phyloP scores from a whole-genome alignment of 176 grass and related monocot species.

The Avena atlantica region DNA sequence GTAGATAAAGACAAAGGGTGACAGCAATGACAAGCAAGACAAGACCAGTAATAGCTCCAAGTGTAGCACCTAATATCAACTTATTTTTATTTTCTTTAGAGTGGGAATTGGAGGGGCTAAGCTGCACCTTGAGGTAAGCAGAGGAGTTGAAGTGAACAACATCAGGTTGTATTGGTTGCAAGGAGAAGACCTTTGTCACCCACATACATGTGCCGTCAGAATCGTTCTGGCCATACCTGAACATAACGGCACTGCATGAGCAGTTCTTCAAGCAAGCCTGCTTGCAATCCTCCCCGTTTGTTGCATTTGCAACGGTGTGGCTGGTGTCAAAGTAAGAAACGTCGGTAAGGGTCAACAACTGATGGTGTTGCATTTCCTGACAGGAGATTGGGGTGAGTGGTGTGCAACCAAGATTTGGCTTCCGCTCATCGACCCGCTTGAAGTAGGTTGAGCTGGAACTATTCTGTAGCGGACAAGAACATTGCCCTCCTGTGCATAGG shows the following conservation, averaged over 20 bases:
- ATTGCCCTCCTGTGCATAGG: slow-evolving; percentile 59
- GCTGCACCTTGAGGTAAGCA: slow-evolving; percentile 55
- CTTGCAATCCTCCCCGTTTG: slow-evolving; percentile 34
- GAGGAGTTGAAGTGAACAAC: slow-evolving; percentile 44
- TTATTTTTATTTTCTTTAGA: slow-evolving; percentile 16
- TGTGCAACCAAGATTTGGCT: slow-evolving; percentile 53
- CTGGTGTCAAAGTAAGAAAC: slow-evolving; percentile 53
- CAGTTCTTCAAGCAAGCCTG: slow-evolving; percentile 56
- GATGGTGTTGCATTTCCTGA: slow-evolving; percentile 51
- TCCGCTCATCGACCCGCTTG: slow-evolving; percentile 36
- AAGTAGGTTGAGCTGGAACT: slow-evolving; percentile 47
- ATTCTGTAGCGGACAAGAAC: slow-evolving; percentile 41
- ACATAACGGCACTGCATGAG: slow-evolving; percentile 44
- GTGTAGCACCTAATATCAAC: background rate
- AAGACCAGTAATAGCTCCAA: slow-evolving; percentile 28
- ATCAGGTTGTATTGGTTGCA: slow-evolving; percentile 46
- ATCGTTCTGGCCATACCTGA: slow-evolving; percentile 5
- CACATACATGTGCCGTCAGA: slow-evolving; percentile 34
- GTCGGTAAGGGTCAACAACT: slow-evolving; percentile 46
- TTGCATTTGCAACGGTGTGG: slow-evolving; percentile 29
- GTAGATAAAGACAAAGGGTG: slow-evolving; percentile 23
- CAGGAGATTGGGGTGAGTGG: slow-evolving; percentile 57
- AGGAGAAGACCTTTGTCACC: slow-evolving; percentile 42
- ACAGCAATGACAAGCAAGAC: background rate
- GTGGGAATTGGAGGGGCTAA: slow-evolving; percentile 12